A percentile compares a stretch with the other conserved stretches of the same genome.
Conservation (phyloP, 176 grass and related monocot genomes). For the Pontederia crassipes region DNA sequence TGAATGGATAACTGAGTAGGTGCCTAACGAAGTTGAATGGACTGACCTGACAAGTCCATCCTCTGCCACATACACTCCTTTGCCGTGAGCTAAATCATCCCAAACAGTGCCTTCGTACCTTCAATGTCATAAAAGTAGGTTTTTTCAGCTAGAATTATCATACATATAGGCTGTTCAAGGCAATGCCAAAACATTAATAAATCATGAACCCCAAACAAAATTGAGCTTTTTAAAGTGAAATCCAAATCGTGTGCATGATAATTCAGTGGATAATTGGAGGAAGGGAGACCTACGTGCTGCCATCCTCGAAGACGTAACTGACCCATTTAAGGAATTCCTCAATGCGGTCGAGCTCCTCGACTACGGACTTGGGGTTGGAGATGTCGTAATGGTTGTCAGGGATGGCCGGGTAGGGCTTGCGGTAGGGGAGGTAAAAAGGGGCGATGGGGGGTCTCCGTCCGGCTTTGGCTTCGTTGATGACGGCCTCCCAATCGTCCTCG, state of each 20-base stretch:
- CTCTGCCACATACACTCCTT: conserved; percentile 32
- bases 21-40: too few species aligned
- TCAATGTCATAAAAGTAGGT: background rate
- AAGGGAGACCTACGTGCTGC: conserved; percentile 16
- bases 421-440: conserved; percentile 26
- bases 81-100: conserved; percentile 32
- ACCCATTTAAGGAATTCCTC: conserved; percentile 26
- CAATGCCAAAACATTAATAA: too few species aligned
- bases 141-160: background rate
- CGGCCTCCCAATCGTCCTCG: conserved; percentile 14
- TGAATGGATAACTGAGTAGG: too few species aligned
- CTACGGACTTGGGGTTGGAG: conserved; percentile 16
- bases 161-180: background rate
- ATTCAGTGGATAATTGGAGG: background rate
- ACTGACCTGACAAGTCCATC: conserved; percentile 22
- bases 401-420: conserved; percentile 20
- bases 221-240: too few species aligned
- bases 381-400: conserved; percentile 29
- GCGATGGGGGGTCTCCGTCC: conserved; percentile 13
- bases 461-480: background rate
- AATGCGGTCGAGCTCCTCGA: conserved; percentile 28
- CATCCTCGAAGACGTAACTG: conserved; percentile 23
- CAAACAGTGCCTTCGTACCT: conserved; percentile 36
- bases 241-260: background rate
- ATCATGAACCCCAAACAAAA: too few species aligned